Base-by-base conservation (phyloP, 345 rosid species). In the Gossypium bickii region DNA sequence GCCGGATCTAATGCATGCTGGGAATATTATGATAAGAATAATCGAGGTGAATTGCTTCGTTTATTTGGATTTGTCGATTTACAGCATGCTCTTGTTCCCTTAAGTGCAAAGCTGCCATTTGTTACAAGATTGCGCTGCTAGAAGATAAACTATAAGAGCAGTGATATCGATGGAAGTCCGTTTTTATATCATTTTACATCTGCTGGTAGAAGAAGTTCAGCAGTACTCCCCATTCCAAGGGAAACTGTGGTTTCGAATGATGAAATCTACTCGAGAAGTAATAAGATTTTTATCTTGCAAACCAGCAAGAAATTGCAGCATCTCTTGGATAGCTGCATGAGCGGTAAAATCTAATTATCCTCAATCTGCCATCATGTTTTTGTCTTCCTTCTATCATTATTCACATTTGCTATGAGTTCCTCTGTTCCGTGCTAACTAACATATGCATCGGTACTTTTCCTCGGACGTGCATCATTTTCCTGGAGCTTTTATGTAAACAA, bases 341-440 rank as follows among this genome's bases (percentile, higher is more conserved):
- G 74, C 81, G 93, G 97, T 93, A 34, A 84, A 76, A 55, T 65
- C 76, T 78, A 67, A 12, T 44, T 74, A 27, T 69, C 79, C 67
- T 67, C 56, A 34, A 18, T 67, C 62, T 3, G 66, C 65, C 63
- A 7, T 25, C 68, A 53, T 15, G 59, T 51, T 69, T 49, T 25
- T 18, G 13, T 49, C 43, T 48, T 62, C 56, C 49, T 27, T 3
- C 6, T 43, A 17, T 74, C 1, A 53, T 70, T 68, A 38, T 70
- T 48, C 13, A 34, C 56, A 27, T 70, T 5, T 72, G 53, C 65
- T 53, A 41, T 48, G 18, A 44, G 27, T 12, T 58, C 29, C 48
- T 25, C 24, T n/a, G n/a, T 67, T 57, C 65, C 47, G 65, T 60
- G 38, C 29, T 13, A n/a, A 24, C 34, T 57, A 57, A 57, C 61